Evolutionary conservation across 2,329 filamentous ascomycete genomes (phyloP), one percentile per base, ranked within the genome.

Genomic region (Akanthomyces dipterigenus): DNA sequence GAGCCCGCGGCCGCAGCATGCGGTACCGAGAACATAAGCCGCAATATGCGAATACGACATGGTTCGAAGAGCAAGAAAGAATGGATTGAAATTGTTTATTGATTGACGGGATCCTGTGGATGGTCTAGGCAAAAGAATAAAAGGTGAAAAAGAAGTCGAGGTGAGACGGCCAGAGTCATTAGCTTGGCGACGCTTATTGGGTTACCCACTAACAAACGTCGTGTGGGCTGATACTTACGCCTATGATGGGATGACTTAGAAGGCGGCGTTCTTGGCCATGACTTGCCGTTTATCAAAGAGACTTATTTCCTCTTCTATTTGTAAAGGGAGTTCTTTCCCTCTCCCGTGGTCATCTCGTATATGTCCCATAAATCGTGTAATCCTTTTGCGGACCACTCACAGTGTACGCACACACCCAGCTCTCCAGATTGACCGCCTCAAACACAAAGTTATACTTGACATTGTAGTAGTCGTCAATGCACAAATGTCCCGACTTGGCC

Each of bases 371-470:
- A 58, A 88, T 85, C 0, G 76, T 82, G 68, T 92, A 92, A 68
- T 91, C 86, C 74, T 92, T 92, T 70, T 85, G 85, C 2, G 88
- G 89, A 0, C 89, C 89, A 28, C 81, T 83, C 1, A 91, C 89
- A 1, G 78, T 79, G 67, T 91, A 90, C 57, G 77, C 80, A 49
- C 89, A 77, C 34, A 72, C 80, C 83, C 87, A 90, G 28, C 78
- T 72, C 57, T 71, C 70, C 65, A 91, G 67, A 48, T 81, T 81
- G 1, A 87, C 77, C 14, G 82, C 84, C 53, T 78, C 71, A 66
- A 87, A 88, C 9, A 72, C 72, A 72, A 93, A 93, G 63, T 85
- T 80, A 71, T 91, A 91, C 49, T 78, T 76, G 45, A 89, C 87
- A 61, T 88, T 79, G 68, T 92, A 92, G 65, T 85, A 85, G 68